Evolutionary conservation across 2,329 filamentous ascomycete genomes (phyloP), one percentile per base, ranked within the genome.

Genomic region (Aspergillus bombycis): DNA sequence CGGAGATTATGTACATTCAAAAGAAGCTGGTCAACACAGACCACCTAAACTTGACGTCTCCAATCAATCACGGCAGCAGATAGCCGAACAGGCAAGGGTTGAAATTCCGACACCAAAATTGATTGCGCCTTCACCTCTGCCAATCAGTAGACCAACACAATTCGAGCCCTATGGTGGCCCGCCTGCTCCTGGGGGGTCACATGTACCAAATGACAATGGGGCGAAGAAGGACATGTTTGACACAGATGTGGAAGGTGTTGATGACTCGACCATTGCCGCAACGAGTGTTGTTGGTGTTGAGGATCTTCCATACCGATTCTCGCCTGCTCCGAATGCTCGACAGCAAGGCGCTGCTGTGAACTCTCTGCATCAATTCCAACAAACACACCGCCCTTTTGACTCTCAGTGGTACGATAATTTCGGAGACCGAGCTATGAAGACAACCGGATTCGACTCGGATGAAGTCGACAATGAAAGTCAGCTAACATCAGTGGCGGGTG

Each of bases 211-310:
- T 34, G 65, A 68, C 45, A 66, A 67, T 58, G 64, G 54, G 57
- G 61, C 50, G 21, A 70, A 72, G 32, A 70, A 70, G 36, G 77
- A 80, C 63, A 70, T 74, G 63, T 81, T 81, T 65, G 79, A 81
- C 64, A 81, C 79, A 6, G 79, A 81, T 65, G 77, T 80, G 10
- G 79, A 81, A 62, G 78, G 74, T 12, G 69, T 80, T 11, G 79
- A 81, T 70, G 79, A 81, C 65, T 80, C 79, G 4, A 80, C 79
- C 8, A 74, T 79, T 68, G 75, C 73, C 2, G 75, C 70, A 23
- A 77, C 74, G 26, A 80, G 81, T 71, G 63, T 82, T 61, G 65
- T 78, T 59, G 75, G 71, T 34, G 68, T 66, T 60, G 76, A 78
- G 46, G 75, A 77, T 57, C 63, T 63, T 56, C 70, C 73, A 32